A percentile compares a stretch with the other conserved stretches of the same genome.
phyloP scores from a whole-genome alignment of 495 filamentous ascomycete species.

The Hypoxylon subgilvum region DNA sequence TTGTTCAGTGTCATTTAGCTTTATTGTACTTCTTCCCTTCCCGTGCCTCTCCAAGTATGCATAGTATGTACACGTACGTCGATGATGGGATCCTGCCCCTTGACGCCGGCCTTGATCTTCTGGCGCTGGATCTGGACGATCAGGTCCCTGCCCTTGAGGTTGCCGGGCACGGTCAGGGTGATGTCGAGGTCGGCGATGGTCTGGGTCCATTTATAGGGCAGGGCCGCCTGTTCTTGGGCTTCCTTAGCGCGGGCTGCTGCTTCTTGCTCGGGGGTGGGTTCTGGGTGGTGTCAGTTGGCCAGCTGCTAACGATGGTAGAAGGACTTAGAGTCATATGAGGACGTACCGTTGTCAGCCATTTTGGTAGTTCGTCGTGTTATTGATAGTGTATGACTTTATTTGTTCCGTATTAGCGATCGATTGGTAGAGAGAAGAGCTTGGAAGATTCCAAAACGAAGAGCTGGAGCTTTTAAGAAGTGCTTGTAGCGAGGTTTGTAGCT shows the following conservation, averaged over 20 bases:
- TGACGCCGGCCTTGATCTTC: conserved; percentile 79
- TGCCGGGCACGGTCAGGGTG: conserved; percentile 72
- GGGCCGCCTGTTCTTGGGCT: conserved; percentile 82
- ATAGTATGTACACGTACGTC: conserved; percentile 66
- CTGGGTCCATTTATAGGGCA: conserved; percentile 98
- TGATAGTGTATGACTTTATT: too few species aligned
- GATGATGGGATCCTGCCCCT: conserved; percentile 85
- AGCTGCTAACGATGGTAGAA: too few species aligned
- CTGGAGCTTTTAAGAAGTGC: too few species aligned
- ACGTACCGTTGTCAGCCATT: conserved; percentile 33
- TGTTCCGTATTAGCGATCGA: conserved; percentile 4
- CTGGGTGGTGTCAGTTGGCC: conserved; percentile 42
- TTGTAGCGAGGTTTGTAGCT: too few species aligned
- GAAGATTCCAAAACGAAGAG: too few species aligned
- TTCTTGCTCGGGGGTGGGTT: conserved; percentile 65
- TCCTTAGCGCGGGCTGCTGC: conserved; percentile 77
- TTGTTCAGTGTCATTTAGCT: conserved; percentile 1
- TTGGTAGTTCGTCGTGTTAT: neutral
- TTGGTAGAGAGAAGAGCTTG: neutral
- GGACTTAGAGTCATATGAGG: neutral
- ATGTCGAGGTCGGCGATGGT: conserved; percentile 92
- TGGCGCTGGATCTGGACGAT: conserved; percentile 81
- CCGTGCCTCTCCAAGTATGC: neutral
- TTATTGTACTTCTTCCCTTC: neutral
- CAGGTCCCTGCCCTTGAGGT: conserved; percentile 83